phyloP scores from a whole-genome alignment of 2,329 filamentous ascomycete species.

The Sporothrix curviconia region DNA sequence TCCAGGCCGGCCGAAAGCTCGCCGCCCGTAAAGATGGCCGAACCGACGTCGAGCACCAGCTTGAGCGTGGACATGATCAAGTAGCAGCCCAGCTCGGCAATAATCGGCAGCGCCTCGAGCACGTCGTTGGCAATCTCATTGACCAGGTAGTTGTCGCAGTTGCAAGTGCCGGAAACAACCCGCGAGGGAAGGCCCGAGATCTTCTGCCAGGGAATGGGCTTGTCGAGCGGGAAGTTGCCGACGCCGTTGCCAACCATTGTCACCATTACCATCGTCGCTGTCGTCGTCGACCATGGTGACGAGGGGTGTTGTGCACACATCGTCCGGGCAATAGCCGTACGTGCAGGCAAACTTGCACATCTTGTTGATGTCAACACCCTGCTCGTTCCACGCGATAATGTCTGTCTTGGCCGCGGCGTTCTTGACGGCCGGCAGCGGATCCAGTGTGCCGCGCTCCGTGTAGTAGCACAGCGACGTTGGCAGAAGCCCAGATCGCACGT shows the following conservation, averaged over 20 bases:
- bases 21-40: conserved; percentile 7
- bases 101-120: conserved; percentile 17
- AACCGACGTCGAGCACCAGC: conserved; percentile 13
- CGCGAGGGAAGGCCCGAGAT: background rate
- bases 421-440: conserved; percentile 18
- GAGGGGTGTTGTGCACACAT: conserved; percentile 13
- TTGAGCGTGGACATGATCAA: conserved; percentile 19
- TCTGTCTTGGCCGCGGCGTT: conserved; percentile 4
- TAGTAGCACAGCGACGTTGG: conserved; percentile 18
- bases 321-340: conserved; percentile 19
- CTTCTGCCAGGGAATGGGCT: conserved; percentile 12
- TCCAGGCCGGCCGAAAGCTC: conserved; percentile 9
- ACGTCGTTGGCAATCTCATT: conserved; percentile 13
- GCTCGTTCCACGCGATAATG: conserved; percentile 17
- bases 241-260: no score
- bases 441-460: conserved; percentile 17
- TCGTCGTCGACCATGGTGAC: conserved; percentile 9
- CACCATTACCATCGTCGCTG: background rate
- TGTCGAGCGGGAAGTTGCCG: conserved; percentile 12
- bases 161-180: conserved; percentile 9
- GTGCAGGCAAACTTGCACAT: conserved; percentile 20
- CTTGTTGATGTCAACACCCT: conserved; percentile 18
- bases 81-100: conserved; percentile 15
- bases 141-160: conserved; percentile 16
- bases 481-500: conserved; percentile 16